Conservation (phyloP, 345 rosid genomes). For the Rhizophora apiculata region DNA sequence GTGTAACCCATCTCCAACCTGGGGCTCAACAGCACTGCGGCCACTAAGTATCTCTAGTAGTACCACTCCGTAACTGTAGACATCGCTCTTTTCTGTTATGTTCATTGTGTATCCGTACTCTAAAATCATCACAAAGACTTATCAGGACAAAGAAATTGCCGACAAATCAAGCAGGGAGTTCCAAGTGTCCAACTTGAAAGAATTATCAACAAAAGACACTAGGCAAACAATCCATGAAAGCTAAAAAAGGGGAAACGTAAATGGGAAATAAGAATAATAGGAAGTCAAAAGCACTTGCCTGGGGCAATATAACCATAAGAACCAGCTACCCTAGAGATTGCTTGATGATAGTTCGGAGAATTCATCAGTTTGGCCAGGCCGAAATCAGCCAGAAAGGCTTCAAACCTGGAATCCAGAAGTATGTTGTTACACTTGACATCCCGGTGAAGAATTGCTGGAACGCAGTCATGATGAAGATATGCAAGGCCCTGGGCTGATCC, state of each 20-base stretch:
- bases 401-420: slow-evolving; percentile 74
- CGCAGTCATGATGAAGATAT: slow-evolving; percentile 91
- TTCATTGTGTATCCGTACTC: slow-evolving; percentile 96
- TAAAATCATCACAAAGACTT: slow-evolving; percentile 33
- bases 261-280: background rate
- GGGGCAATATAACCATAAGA: slow-evolving; percentile 97
- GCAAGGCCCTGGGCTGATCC: slow-evolving; percentile 69
- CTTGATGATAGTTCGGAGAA: slow-evolving; percentile 67
- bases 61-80: slow-evolving; percentile 90
- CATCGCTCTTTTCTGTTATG: slow-evolving; percentile 95
- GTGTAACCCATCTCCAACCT: slow-evolving; percentile 69
- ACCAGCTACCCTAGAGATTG: slow-evolving; percentile 86
- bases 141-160: background rate
- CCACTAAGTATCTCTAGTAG: slow-evolving; percentile 82
- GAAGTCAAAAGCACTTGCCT: slow-evolving; percentile 42
- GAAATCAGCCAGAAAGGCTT: slow-evolving; percentile 85
- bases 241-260: background rate
- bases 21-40: slow-evolving; percentile 72
- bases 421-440: slow-evolving; percentile 94
- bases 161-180: background rate
- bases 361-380: slow-evolving; percentile 87
- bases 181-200: background rate
- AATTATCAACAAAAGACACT: background rate
- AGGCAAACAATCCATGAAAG: background rate
- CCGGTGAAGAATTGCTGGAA: slow-evolving; percentile 81